Percentiles rank a stretch among this genome's conserved stretches.
Evolutionary conservation across 2,329 filamentous ascomycete genomes (phyloP).

Genomic region (Phaeosphaeriaceae sp.): DNA sequence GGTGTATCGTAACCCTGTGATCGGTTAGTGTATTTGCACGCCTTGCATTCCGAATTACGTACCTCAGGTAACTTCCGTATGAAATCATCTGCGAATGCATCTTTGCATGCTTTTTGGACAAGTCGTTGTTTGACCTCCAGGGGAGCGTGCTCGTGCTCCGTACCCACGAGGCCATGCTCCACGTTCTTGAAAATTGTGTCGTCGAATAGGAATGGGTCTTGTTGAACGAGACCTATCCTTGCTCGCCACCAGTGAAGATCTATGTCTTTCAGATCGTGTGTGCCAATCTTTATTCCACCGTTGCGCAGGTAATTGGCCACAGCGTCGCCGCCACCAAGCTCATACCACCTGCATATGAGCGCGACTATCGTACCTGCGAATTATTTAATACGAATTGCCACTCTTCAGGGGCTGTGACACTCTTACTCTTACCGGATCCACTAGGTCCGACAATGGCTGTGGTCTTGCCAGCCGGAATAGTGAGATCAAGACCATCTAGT

Average conservation of each 20-base stretch:
- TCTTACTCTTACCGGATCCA: constrained; percentile 78
- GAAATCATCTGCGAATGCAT: constrained; percentile 93
- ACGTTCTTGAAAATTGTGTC: constrained; percentile 90
- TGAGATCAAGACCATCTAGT: constrained; percentile 79
- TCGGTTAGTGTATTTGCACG: constrained; percentile 56
- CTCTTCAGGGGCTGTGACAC: not conserved
- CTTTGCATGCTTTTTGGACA: constrained; percentile 65
- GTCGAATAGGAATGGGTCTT: constrained; percentile 88
- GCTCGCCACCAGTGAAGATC: constrained; percentile 90
- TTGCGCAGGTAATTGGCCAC: constrained; percentile 27
- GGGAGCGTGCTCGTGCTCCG: constrained; percentile 60
- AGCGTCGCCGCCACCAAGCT: constrained; percentile 46
- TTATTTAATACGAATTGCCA: not conserved
- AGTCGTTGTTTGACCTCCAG: constrained; percentile 70
- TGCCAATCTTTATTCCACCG: constrained; percentile 27
- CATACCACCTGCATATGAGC: constrained; percentile 87
- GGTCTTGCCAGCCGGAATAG: constrained; percentile 85
- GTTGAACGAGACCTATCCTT: constrained; percentile 88
- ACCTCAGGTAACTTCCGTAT: constrained; percentile 65
- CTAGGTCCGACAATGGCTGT: constrained; percentile 92
- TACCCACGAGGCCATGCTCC: constrained; percentile 75
- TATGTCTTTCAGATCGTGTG: constrained; percentile 70
- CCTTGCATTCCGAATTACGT: not conserved
- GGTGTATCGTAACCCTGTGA: constrained; percentile 82
- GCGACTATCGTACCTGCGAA: constrained; percentile 76